Conservation (phyloP, 1,139 yeast species). For the Debaryomyces subglobosus region DNA sequence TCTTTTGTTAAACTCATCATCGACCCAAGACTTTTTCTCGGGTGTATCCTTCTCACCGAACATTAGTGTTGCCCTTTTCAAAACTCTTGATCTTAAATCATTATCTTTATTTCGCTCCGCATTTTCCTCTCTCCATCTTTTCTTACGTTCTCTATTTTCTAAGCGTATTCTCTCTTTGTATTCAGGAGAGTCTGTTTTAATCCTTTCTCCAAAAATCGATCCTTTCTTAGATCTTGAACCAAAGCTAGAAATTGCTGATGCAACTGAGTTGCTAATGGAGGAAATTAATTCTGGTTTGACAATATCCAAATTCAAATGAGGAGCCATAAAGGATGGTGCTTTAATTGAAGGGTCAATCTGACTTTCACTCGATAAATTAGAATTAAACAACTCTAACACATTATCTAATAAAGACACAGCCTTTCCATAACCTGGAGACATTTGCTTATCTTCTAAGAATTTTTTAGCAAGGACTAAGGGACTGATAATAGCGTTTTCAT, state of each 20-base stretch:
- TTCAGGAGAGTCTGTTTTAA: conserved; percentile 36
- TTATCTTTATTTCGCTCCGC: conserved; percentile 83
- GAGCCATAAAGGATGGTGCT: not conserved
- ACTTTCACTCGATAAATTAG: conserved; percentile 4
- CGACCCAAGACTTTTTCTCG: conserved; percentile 71
- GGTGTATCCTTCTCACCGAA: conserved; percentile 65
- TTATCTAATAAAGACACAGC: conserved; percentile 31
- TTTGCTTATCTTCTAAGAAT: conserved; percentile 26
- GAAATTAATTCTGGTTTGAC: conserved; percentile 25
- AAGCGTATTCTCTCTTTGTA: conserved; percentile 61
- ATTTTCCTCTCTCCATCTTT: conserved; percentile 88
- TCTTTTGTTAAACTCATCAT: conserved; percentile 68
- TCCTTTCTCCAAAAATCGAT: conserved; percentile 26
- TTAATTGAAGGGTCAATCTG: conserved; percentile 4
- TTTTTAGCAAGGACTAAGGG: conserved; percentile 45
- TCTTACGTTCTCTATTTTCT: conserved; percentile 84
- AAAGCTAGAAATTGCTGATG: conserved; percentile 33
- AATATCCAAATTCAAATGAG: not conserved
- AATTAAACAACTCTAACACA: conserved; percentile 26
- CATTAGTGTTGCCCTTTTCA: conserved; percentile 66
- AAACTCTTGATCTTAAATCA: conserved; percentile 77
- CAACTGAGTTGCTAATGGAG: conserved; percentile 33
- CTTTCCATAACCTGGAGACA: conserved; percentile 17
- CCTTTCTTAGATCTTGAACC: conserved; percentile 22
- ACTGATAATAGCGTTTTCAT: conserved; percentile 29